A percentile compares a stretch with the other conserved stretches of the same genome.
phyloP scores from a whole-genome alignment of 2,329 filamentous ascomycete genomes.

The Pseudopyricularia javanii region DNA sequence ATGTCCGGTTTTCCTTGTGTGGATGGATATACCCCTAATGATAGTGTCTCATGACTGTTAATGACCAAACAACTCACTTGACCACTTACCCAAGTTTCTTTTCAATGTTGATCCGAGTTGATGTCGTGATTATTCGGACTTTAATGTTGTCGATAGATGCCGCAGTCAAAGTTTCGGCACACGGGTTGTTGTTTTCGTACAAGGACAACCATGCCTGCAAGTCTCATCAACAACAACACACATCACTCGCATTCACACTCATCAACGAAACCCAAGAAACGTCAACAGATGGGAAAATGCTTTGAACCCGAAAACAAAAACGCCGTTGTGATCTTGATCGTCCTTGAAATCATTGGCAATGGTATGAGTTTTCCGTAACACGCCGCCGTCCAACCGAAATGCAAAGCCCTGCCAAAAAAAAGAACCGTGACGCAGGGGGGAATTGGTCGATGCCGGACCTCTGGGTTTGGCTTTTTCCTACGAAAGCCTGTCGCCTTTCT shows the following conservation, averaged over 20 bases:
- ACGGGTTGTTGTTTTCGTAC: no score
- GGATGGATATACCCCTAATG: no score
- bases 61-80: no score
- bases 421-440: neutral
- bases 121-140: no score
- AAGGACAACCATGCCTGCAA: no score
- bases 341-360: constrained; percentile 3
- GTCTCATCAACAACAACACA: neutral
- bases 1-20: no score
- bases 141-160: no score
- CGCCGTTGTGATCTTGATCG: constrained; percentile 1
- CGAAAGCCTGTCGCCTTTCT: neutral
- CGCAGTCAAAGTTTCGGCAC: no score
- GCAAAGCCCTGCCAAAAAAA: constrained; percentile 6
- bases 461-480: neutral
- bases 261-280: neutral
- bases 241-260: neutral
- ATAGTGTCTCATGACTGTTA: no score
- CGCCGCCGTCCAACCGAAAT: constrained; percentile 4
- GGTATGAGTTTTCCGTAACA: constrained; percentile 4
- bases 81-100: no score
- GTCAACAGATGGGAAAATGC: neutral
- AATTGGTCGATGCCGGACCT: neutral
- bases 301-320: neutral
- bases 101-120: no score